Percentiles rank a stretch among this genome's conserved stretches.
Conservation (phyloP, 768 basidiomycete genomes). For the Termitomyces sp. region DNA sequence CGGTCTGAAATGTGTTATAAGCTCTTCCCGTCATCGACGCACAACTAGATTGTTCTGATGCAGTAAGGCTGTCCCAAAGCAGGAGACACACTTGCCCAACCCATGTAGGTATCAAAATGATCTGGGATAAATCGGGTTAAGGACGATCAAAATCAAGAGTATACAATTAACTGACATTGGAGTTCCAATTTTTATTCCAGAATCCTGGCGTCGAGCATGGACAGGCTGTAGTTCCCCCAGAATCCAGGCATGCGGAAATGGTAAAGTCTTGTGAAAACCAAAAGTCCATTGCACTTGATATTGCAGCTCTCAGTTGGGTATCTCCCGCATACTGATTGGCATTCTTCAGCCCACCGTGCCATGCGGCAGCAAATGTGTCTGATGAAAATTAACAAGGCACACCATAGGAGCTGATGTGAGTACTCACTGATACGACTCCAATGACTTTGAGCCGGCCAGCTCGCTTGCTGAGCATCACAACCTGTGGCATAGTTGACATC, state of each 20-base stretch:
- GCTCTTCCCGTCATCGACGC: constrained; percentile 47
- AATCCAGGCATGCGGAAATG: constrained; percentile 48
- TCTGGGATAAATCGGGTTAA: constrained; percentile 26
- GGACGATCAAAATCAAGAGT: neutral
- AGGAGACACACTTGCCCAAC: constrained; percentile 57
- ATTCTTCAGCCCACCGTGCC: constrained; percentile 47
- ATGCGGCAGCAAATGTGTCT: constrained; percentile 56
- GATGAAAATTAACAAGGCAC: neutral
- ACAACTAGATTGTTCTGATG: constrained; percentile 41
- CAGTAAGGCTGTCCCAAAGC: constrained; percentile 42
- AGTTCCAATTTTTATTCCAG: constrained; percentile 66
- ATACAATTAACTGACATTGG: constrained; percentile 37
- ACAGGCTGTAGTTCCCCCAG: constrained; percentile 48
- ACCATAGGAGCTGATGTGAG: neutral
- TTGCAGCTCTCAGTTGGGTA: constrained; percentile 33
- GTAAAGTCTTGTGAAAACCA: constrained; percentile 65
- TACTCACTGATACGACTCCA: constrained; percentile 50
- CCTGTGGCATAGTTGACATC: constrained; percentile 62
- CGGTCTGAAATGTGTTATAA: constrained; percentile 30
- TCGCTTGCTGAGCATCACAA: constrained; percentile 58
- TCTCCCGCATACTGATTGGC: constrained; percentile 40
- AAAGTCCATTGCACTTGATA: constrained; percentile 50
- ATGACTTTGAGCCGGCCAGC: constrained; percentile 66
- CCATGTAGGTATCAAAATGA: constrained; percentile 58
- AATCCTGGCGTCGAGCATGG: constrained; percentile 47